A percentile compares a stretch with the other conserved stretches of the same genome.
These are phyloP conservation scores for Silybum marianum DNA, from an alignment of 129 eudicot genomes.

Conservation along the genomic window DNA sequence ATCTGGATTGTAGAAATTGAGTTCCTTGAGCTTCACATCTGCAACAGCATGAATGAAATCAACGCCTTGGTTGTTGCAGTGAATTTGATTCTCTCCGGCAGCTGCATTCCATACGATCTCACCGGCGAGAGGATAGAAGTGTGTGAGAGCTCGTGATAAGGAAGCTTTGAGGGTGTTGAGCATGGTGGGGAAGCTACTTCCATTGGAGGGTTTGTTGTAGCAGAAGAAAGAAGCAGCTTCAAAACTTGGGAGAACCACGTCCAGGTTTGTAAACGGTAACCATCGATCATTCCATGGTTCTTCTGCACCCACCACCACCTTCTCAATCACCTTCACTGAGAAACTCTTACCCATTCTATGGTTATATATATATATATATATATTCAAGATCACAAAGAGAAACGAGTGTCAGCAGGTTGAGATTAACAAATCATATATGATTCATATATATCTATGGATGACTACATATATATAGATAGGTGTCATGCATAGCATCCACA, in stretches of 20 bases:
- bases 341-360: neutral
- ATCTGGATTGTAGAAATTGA: slow-evolving; percentile 47
- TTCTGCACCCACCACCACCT: slow-evolving; percentile 3
- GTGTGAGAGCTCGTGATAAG: slow-evolving; percentile 15
- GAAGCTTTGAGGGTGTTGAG: slow-evolving; percentile 23
- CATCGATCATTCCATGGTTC: neutral
- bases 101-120: slow-evolving; percentile 25
- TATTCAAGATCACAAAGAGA: neutral
- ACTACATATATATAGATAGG: too few relatives aligned
- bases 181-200: neutral
- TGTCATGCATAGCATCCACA: too few relatives aligned
- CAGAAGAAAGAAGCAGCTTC: neutral
- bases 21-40: slow-evolving; percentile 37
- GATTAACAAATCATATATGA: neutral
- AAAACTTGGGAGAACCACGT: neutral
- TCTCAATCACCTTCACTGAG: neutral
- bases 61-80: slow-evolving; percentile 52
- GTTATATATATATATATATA: too few relatives aligned
- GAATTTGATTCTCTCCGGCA: slow-evolving; percentile 44
- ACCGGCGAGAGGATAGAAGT: slow-evolving; percentile 43
- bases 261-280: neutral
- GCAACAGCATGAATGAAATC: slow-evolving; percentile 43
- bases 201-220: slow-evolving; percentile 25
- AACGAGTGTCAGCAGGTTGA: neutral
- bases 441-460: too few relatives aligned